Conservation (phyloP, 495 filamentous ascomycete genomes). For the Podospora fimiseda region DNA sequence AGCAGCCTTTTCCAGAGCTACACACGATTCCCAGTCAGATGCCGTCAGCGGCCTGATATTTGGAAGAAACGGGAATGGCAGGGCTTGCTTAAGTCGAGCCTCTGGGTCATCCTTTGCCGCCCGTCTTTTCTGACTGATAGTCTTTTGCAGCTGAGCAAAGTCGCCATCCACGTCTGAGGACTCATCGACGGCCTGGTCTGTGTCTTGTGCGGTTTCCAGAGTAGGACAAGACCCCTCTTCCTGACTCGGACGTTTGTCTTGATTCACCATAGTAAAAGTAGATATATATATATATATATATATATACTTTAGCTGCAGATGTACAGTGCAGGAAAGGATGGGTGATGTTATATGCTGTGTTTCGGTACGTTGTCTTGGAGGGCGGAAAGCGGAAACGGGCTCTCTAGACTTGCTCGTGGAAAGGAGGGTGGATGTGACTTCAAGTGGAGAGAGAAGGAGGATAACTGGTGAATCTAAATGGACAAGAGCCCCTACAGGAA, state of each 20-base stretch:
- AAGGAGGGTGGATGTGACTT: not conserved
- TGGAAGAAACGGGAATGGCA: constrained; percentile 39
- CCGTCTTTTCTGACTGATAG: constrained; percentile 24
- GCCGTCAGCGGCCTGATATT: constrained; percentile 65
- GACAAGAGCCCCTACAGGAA: not conserved
- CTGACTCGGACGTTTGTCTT: not conserved
- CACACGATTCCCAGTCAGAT: constrained; percentile 69
- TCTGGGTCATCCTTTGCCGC: constrained; percentile 25
- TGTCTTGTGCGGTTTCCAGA: too few relatives aligned
- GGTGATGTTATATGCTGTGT: not conserved
- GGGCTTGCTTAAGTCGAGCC: constrained; percentile 19
- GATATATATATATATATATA: not conserved
- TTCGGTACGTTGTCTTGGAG: not conserved
- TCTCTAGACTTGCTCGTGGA: not conserved
- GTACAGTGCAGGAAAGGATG: not conserved
- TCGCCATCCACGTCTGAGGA: constrained; percentile 30
- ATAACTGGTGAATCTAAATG: not conserved
- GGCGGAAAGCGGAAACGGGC: not conserved
- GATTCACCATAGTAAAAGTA: not conserved
- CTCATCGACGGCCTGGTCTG: constrained; percentile 28
- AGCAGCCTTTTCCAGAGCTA: constrained; percentile 65
- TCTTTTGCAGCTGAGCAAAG: constrained; percentile 25
- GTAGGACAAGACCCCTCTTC: too few relatives aligned
- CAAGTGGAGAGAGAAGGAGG: not conserved
- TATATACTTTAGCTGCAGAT: not conserved